Base-by-base conservation (phyloP, 176 grass and related monocot genomes). In the Themeda triandra region DNA sequence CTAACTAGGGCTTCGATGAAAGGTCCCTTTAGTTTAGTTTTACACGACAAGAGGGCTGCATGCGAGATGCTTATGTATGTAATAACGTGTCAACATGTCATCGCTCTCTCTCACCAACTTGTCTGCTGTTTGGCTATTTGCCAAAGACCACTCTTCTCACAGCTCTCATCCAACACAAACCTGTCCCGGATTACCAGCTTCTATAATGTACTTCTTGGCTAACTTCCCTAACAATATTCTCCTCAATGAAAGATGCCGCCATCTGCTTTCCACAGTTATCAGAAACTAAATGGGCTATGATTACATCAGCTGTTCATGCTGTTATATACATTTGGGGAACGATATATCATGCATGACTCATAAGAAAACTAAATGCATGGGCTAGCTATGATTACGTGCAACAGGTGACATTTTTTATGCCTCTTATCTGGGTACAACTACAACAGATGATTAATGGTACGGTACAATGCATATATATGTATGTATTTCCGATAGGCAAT, bases 21-120 rank as follows among this genome's bases (percentile, higher is more conserved):
- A 87, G 71, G 88, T 94, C 90, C 65, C 65, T 84, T 89, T 87
- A 92, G 82, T 92, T 91, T 90, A 92, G 86, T 86, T 94, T 63
- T 54, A 92, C 88, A 97, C 86, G 92, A 84, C 79, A 97, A 85
- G 85, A 88, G 63, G 25, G 13, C 45, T 48, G 63, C 75, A 39
- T 82, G 32, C 36, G 66, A 46, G 24, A 58, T 59, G 72, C 66
- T 80, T 46, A 77, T 58, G 76, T 46, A 77, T 58, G 76, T 23
- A 69, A 58, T 63, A 68, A 77, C 49, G 48, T 69, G 23, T 13
- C 68, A 74, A 71, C 77, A 85, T 81, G 71, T 41, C 77, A 81
- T 85, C 24, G 66, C 6, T 51, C 77, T 70, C 76, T 75, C 75
- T 70, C 89, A 91, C 51, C 89, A 75, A 86, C 74, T 82, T 88